A percentile compares a stretch with the other conserved stretches of the same genome.
Evolutionary conservation across 345 rosid genomes (phyloP).

Genomic region (Gossypium thurberi): DNA sequence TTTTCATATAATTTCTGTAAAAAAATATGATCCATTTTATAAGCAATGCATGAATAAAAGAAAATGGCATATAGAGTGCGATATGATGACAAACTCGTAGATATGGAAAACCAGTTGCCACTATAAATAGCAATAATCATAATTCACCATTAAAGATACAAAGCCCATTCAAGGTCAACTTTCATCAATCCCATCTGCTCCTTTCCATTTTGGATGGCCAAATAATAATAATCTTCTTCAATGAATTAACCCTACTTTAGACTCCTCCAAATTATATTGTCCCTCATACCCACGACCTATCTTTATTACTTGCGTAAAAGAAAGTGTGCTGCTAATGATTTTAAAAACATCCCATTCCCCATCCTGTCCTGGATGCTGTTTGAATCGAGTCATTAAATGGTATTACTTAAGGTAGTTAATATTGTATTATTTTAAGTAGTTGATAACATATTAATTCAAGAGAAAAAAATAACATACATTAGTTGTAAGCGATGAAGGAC

Average conservation of each 20-base stretch:
- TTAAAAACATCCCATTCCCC: background rate
- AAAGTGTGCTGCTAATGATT: background rate
- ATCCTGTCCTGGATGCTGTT: background rate
- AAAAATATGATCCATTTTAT: background rate
- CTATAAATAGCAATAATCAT: conserved; percentile 13
- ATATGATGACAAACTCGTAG: conserved; percentile 12
- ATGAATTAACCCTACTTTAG: conserved; percentile 12
- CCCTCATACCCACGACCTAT: conserved; percentile 11
- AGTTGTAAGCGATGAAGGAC: too few species aligned
- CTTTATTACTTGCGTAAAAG: background rate
- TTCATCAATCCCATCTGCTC: conserved; percentile 2
- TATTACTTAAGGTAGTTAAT: too few species aligned
- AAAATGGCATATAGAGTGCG: background rate
- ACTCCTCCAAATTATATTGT: conserved; percentile 22
- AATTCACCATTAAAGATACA: conserved; percentile 20
- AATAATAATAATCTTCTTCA: background rate
- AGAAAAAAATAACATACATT: too few species aligned
- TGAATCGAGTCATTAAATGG: too few species aligned
- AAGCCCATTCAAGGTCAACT: conserved; percentile 13
- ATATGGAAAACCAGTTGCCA: conserved; percentile 30
- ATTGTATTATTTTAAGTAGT: too few species aligned
- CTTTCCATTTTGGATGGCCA: background rate
- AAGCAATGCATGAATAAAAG: background rate
- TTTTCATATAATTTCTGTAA: too few species aligned
- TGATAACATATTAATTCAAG: too few species aligned